Evolutionary conservation across 202 grass and related monocot species (phyloP).

Genomic region (Carex sylvatica): DNA sequence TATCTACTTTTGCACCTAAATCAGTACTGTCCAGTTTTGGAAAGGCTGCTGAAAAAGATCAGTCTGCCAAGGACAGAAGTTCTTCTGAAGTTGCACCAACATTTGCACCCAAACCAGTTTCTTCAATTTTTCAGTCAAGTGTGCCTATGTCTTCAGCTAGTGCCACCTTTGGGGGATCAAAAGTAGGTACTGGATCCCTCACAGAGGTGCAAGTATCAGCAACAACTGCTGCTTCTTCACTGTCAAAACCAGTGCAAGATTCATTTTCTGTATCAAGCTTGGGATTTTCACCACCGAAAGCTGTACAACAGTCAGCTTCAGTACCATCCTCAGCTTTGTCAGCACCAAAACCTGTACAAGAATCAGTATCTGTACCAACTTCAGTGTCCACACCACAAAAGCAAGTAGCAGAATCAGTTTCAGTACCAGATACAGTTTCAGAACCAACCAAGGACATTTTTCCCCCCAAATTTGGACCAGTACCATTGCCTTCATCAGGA

Average conservation of each 20-base stretch:
- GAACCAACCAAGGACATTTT: slow-evolving; percentile 2
- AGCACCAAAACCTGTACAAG: slow-evolving; percentile 6
- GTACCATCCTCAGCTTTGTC: not conserved
- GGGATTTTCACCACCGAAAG: slow-evolving; percentile 31
- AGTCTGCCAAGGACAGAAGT: not conserved
- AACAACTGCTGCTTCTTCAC: slow-evolving; percentile 30
- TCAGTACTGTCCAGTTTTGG: slow-evolving; percentile 6
- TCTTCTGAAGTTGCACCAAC: slow-evolving; percentile 14
- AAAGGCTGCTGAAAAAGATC: slow-evolving; percentile 33
- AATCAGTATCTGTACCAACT: not conserved
- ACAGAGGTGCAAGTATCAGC: slow-evolving; percentile 34
- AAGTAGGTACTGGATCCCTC: slow-evolving; percentile 26
- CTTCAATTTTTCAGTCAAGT: slow-evolving; percentile 27
- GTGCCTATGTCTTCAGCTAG: slow-evolving; percentile 22
- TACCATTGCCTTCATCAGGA: slow-evolving; percentile 5
- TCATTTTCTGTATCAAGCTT: slow-evolving; percentile 11
- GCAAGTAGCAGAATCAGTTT: slow-evolving; percentile 24
- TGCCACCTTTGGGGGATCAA: slow-evolving; percentile 22
- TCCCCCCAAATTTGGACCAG: slow-evolving; percentile 6
- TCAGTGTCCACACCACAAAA: not conserved
- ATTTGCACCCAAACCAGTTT: slow-evolving; percentile 32
- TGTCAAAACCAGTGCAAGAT: slow-evolving; percentile 34
- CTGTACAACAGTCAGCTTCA: not conserved
- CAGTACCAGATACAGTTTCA: slow-evolving; percentile 14
- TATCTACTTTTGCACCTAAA: slow-evolving; percentile 27